Base-by-base conservation (phyloP, 1,284 basidiomycete genomes). In the Golubevia pallescens region DNA sequence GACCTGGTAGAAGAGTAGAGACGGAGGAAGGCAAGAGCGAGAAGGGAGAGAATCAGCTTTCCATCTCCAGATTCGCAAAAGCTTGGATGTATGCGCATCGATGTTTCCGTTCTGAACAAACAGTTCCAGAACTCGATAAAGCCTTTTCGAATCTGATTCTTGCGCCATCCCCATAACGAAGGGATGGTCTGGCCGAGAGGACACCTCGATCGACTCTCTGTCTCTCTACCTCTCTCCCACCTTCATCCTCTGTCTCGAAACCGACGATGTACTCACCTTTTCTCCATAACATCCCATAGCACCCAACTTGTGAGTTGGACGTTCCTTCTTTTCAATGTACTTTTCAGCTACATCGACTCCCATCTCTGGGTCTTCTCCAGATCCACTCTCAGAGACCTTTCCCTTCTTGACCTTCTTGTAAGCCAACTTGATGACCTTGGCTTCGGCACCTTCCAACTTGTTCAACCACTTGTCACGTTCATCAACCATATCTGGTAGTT, bases 381-480 rank as follows among this genome's bases (percentile, higher is more conserved):
- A 59, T 1, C 42, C 63, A 2, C 16, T 21, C 38, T 64, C 62
- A 56, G 77, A 63, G 5, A 68, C 76, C 70, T 85, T 85, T 71
- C 78, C 77, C 71, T 85, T 85, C 67, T 77, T 75, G 67, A 82
- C 76, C 64, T 77, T 78, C 74, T 84, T 85, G 71, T 71, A 72
- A 32, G 81, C 82, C 14, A 70, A 73, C 66, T 78, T 80, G 70
- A 79, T 76, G 20, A 84, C 61, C 60, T 71, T 80, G 57, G 75
- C 69, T 56, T 80, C 77, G 53, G 81, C 80, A 3, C 61, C 61
- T 64, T 85, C 82, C 65, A 84, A 76, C 74, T 85, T 84, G 66
- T 74, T 75, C 69, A 65, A 61, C 51, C 67, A 66, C 69, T 84
- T 84, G 28, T 71, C 60, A 13, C 82, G 81, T 68, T 84, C 65